A percentile compares a stretch with the other conserved stretches of the same genome.
These are phyloP conservation scores for Auxenochlorella protothecoides DNA, from an alignment of 139 green algal species.

Conservation along the genomic window DNA sequence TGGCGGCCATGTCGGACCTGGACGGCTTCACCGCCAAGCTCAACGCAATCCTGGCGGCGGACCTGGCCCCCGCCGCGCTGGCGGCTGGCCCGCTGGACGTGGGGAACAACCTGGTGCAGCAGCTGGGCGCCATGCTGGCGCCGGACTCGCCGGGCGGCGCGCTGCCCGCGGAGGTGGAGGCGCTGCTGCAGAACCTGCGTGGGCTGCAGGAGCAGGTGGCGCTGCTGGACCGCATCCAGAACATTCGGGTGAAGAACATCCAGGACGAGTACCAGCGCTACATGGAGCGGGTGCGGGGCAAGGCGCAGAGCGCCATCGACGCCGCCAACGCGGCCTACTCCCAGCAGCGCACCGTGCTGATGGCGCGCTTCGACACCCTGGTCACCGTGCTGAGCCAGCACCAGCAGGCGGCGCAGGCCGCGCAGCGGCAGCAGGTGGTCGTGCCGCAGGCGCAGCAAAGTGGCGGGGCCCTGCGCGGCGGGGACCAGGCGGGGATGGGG, in stretches of 20 bases:
- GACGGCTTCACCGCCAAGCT: slow-evolving; percentile 57
- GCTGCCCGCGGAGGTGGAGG: slow-evolving; percentile 20
- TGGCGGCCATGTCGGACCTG: slow-evolving; percentile 38
- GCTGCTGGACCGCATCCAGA: slow-evolving; percentile 66
- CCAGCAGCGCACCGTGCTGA: slow-evolving; percentile 39
- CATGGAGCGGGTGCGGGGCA: slow-evolving; percentile 68
- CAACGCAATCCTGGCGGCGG: slow-evolving; percentile 43
- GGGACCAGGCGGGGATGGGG: too few species aligned
- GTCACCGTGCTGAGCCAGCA: slow-evolving; percentile 51
- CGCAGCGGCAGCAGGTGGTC: slow-evolving; percentile 4
- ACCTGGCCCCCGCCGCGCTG: slow-evolving; percentile 39
- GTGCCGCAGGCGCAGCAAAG: not conserved
- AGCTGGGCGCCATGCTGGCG: slow-evolving; percentile 25
- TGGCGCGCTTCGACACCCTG: slow-evolving; percentile 48
- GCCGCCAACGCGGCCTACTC: slow-evolving; percentile 66
- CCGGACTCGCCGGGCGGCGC: slow-evolving; percentile 8
- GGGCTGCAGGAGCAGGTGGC: slow-evolving; percentile 54
- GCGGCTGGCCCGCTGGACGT: slow-evolving; percentile 34
- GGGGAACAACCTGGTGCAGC: slow-evolving; percentile 23
- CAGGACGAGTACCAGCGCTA: slow-evolving; percentile 78
- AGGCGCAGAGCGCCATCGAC: slow-evolving; percentile 71
- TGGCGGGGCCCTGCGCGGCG: not conserved
- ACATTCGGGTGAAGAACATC: slow-evolving; percentile 55
- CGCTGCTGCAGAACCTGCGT: slow-evolving; percentile 26
- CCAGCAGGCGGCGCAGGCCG: slow-evolving; percentile 8